Conservation (phyloP, 2,329 filamentous ascomycete genomes). For the Scleromitrula shiraiana region DNA sequence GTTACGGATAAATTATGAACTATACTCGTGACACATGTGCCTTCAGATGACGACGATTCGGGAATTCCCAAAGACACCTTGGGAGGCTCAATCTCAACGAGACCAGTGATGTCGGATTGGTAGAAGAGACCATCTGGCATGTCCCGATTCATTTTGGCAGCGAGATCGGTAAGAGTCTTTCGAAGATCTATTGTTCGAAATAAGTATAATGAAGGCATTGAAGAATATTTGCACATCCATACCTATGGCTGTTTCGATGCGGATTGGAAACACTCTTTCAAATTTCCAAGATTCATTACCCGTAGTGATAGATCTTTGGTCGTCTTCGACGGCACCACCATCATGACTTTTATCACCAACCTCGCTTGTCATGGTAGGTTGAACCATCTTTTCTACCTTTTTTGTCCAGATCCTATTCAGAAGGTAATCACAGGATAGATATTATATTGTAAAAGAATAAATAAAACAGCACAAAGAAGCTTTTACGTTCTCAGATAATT, state of each 20-base stretch:
- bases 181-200: not conserved
- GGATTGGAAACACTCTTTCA: conserved; percentile 9
- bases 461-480: no score
- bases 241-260: conserved; percentile 6
- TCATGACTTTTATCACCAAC: no score
- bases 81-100: not conserved
- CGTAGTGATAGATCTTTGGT: not conserved
- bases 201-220: not conserved
- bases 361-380: no score
- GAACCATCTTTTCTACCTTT: no score
- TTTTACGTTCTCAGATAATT: no score
- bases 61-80: not conserved
- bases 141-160: not conserved
- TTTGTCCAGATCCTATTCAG: no score
- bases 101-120: not conserved
- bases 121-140: not conserved
- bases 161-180: not conserved
- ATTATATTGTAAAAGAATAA: no score
- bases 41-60: not conserved
- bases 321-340: no score
- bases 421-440: no score
- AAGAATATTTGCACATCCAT: no score
- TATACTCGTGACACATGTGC: not conserved
- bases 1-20: conserved; percentile 1
- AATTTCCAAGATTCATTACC: not conserved